Conservation (phyloP, 2,329 filamentous ascomycete genomes). For the Trichoderma harzianum region DNA sequence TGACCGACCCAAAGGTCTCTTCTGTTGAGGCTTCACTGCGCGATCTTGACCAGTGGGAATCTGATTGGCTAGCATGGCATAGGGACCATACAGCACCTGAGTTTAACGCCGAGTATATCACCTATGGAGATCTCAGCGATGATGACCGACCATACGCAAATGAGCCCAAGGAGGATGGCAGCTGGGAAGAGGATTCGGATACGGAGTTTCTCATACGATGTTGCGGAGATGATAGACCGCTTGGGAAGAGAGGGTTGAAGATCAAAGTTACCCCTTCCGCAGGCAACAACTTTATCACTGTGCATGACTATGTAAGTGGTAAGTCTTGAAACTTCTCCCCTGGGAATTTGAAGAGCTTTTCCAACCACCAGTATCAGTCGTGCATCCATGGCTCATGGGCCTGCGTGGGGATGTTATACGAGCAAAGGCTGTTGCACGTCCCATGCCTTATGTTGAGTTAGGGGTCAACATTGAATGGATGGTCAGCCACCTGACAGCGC, state of each 20-base stretch:
- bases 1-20: conserved; percentile 5
- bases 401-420: background rate
- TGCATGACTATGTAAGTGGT: background rate
- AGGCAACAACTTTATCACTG: background rate
- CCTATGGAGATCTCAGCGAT: background rate
- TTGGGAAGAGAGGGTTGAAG: background rate
- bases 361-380: background rate
- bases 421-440: conserved; percentile 2
- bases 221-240: background rate
- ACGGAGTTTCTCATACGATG: conserved; percentile 3
- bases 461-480: background rate
- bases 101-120: background rate
- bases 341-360: background rate
- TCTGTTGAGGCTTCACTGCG: conserved; percentile 1
- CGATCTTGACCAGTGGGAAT: background rate
- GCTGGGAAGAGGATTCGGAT: background rate
- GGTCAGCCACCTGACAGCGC: background rate
- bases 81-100: background rate
- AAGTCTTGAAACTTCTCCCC: background rate
- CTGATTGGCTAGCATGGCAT: conserved; percentile 2
- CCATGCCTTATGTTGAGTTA: background rate
- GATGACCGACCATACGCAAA: background rate
- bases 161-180: background rate
- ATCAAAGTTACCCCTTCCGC: background rate
- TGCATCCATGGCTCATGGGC: background rate